phyloP scores from a whole-genome alignment of 1,284 basidiomycete genomes.

The Ceratobasidium sp. region DNA sequence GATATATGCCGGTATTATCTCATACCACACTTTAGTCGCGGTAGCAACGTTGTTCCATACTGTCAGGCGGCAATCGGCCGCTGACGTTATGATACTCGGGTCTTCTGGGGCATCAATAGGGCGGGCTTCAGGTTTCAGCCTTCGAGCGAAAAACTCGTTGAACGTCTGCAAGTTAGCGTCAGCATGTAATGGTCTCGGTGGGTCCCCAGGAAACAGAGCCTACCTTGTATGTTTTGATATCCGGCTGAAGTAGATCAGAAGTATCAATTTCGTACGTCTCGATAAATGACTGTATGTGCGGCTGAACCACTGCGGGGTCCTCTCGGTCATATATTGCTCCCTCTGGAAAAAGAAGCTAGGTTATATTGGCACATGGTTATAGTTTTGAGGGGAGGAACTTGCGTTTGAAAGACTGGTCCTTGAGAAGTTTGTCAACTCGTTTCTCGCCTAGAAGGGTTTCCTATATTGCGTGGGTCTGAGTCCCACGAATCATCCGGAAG shows the following conservation, averaged over 20 bases:
- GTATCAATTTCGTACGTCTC: conserved; percentile 58
- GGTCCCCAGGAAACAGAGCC: neutral
- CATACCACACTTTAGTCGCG: conserved; percentile 57
- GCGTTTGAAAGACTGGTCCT: conserved; percentile 57
- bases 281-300: conserved; percentile 58
- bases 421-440: conserved; percentile 53
- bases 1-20: neutral
- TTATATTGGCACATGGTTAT: neutral
- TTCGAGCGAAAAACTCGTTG: conserved; percentile 64
- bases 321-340: conserved; percentile 46
- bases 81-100: conserved; percentile 52
- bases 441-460: conserved; percentile 52
- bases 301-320: conserved; percentile 43
- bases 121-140: conserved; percentile 56
- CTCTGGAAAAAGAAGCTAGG: conserved; percentile 40
- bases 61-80: conserved; percentile 60
- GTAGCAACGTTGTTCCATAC: conserved; percentile 54
- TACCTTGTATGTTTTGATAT: conserved; percentile 51
- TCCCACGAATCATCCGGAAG: neutral
- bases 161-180: conserved; percentile 52
- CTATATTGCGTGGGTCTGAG: conserved; percentile 40
- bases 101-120: conserved; percentile 55
- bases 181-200: neutral
- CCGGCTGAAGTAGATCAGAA: conserved; percentile 55
- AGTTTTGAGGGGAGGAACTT: conserved; percentile 36